Evolutionary conservation across 2,329 filamentous ascomycete species (phyloP).

Genomic region (Hypoxylon sp.): DNA sequence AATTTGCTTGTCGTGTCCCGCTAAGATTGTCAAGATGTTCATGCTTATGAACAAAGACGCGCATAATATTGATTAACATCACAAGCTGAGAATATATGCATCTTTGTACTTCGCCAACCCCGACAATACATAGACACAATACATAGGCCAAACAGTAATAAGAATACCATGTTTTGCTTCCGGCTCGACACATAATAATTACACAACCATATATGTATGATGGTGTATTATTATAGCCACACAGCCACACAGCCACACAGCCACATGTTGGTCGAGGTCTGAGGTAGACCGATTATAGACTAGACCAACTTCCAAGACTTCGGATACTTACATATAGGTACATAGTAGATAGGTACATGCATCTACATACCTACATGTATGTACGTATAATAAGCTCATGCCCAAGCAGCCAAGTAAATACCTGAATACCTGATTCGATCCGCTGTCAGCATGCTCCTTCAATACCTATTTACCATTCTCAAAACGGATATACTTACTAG

Average conservation of each 20-base stretch:
- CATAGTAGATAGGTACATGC: neutral
- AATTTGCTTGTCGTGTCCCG: no score
- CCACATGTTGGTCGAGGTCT: no score
- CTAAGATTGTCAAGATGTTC: constrained; percentile 13
- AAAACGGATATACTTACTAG: neutral
- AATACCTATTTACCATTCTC: neutral
- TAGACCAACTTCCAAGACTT: constrained; percentile 6
- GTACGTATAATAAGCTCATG: neutral
- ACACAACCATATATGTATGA: no score
- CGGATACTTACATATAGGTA: neutral
- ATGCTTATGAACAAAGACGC: constrained; percentile 30
- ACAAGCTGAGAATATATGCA: neutral
- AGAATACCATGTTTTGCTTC: constrained; percentile 18
- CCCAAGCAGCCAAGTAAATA: no score
- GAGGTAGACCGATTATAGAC: neutral
- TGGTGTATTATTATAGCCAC: neutral
- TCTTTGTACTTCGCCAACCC: constrained; percentile 41
- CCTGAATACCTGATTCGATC: neutral
- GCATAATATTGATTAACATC: neutral
- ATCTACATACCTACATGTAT: neutral
- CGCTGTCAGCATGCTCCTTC: neutral
- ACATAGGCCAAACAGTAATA: constrained; percentile 5
- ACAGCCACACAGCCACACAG: neutral
- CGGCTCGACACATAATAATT: neutral
- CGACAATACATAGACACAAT: constrained; percentile 18